Evolutionary conservation across 2,329 filamentous ascomycete genomes (phyloP), one percentile per base, ranked within the genome.

Genomic region (Magnaporthiopsis rhizophila): DNA sequence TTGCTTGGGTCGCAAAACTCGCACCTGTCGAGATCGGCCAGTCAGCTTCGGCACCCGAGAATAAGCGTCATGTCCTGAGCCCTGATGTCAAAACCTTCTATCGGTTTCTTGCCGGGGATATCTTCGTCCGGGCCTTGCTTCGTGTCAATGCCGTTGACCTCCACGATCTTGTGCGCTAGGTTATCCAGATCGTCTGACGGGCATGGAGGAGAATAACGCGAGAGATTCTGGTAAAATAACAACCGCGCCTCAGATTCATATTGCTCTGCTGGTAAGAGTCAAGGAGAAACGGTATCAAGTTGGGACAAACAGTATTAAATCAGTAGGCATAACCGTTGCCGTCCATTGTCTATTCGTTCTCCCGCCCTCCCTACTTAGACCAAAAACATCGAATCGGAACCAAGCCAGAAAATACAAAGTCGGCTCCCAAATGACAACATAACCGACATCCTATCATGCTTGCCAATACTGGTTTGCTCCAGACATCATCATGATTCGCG

Each of bases 401-500:
- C 18, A 58, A 58, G 12, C 26, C 13, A 30, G 11, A 24, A 15
- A 58, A 58, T 7, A 3, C 18, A 24, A 53, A 53, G 45, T 24
- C 6, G 18, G 18, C 45, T n/a, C 18, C n/a, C 45, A 53, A 53
- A 53, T 53, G 45, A 53, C 45, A 53, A 13, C 45, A n/a, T 53
- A 53, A 21, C 21, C 45, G 45, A 53, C 45, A 53, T 53, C 45
- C 45, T 53, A 21, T 28, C 24, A 58, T 58, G 57, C 57, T 58
- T 58, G n/a, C 57, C 30, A 32, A 58, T 28, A 53, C 2, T 24
- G 45, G 2, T 30, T 28, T 58, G 30, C 26, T 30, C 57, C 57
- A 58, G n/a, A 58, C 57, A 58, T 58, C 57, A 58, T 58, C 57
- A 58, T 58, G 24, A 58, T 58, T 58, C 57, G 57, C 30, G 26